phyloP scores from a whole-genome alignment of 1,284 basidiomycete genomes.

The Leccinum griseonigrum region DNA sequence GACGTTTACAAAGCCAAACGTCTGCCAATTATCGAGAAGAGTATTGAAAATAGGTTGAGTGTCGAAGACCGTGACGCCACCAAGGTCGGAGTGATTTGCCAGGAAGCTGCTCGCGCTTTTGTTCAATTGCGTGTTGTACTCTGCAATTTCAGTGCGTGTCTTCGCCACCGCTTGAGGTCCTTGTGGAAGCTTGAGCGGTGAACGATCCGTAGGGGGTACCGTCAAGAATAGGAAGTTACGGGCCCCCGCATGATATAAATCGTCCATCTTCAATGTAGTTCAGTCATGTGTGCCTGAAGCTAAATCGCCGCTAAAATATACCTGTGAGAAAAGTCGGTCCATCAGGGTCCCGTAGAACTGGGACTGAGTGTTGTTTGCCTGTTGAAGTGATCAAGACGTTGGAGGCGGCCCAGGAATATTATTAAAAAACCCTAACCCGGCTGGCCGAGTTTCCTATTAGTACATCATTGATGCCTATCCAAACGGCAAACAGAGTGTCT shows the following conservation, averaged over 20 bases:
- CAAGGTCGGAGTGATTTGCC: conserved; percentile 41
- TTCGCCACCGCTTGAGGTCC: conserved; percentile 37
- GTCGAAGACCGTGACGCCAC: conserved; percentile 50
- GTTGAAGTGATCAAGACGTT: neutral
- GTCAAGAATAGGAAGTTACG: conserved; percentile 65
- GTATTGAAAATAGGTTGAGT: conserved; percentile 58
- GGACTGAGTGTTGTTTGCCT: conserved; percentile 49
- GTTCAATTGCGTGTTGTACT: conserved; percentile 52
- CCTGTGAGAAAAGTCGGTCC: conserved; percentile 56
- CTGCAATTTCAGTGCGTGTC: conserved; percentile 42
- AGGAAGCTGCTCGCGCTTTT: conserved; percentile 40
- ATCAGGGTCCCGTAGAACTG: conserved; percentile 53
- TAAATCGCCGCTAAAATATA: conserved; percentile 16
- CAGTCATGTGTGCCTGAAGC: conserved; percentile 54
- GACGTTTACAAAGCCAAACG: conserved; percentile 55
- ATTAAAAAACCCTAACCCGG: conserved; percentile 43
- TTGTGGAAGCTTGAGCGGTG: conserved; percentile 45
- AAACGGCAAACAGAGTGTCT: conserved; percentile 47
- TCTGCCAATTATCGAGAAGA: conserved; percentile 49
- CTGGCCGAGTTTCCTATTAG: conserved; percentile 43
- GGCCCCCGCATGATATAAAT: conserved; percentile 51
- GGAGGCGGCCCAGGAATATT: neutral
- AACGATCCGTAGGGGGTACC: conserved; percentile 61
- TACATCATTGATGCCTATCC: conserved; percentile 68
- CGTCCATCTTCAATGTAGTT: conserved; percentile 43